A percentile compares a stretch with the other conserved stretches of the same genome.
phyloP scores from a whole-genome alignment of 2,329 filamentous ascomycete genomes.

The Aspergillus persii region DNA sequence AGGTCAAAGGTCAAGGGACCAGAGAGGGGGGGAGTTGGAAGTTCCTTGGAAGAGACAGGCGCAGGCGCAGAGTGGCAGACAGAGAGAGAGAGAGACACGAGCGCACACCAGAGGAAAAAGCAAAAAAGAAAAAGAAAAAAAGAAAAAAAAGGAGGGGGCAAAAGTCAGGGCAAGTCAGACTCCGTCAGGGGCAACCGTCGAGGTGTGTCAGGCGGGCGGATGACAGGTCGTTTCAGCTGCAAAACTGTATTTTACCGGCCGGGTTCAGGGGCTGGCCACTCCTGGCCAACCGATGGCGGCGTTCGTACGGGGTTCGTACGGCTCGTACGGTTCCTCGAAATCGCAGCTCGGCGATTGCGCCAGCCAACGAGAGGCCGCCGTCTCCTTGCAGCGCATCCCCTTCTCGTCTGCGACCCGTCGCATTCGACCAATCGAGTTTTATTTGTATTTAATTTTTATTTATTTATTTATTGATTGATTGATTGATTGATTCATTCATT shows the following conservation, averaged over 20 bases:
- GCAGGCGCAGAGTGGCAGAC: no score
- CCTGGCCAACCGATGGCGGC: not conserved
- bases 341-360: constrained; percentile 5
- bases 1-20: not conserved
- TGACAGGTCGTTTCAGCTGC: constrained; percentile 23
- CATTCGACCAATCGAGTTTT: constrained; percentile 4
- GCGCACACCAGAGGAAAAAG: no score
- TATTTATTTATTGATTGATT: no score
- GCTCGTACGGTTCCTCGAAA: not conserved
- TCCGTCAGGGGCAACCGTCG: not conserved
- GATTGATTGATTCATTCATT: no score
- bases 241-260: not conserved
- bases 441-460: not conserved
- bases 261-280: constrained; percentile 11
- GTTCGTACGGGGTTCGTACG: not conserved
- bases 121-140: not conserved
- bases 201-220: constrained; percentile 4
- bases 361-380: constrained; percentile 9
- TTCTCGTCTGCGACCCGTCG: not conserved
- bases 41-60: not conserved
- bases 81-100: not conserved
- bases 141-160: not conserved
- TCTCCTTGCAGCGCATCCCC: constrained; percentile 18
- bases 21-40: constrained; percentile 5
- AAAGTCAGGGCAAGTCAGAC: not conserved